phyloP scores from a whole-genome alignment of 305 asterid species.

The Andrographis paniculata region DNA sequence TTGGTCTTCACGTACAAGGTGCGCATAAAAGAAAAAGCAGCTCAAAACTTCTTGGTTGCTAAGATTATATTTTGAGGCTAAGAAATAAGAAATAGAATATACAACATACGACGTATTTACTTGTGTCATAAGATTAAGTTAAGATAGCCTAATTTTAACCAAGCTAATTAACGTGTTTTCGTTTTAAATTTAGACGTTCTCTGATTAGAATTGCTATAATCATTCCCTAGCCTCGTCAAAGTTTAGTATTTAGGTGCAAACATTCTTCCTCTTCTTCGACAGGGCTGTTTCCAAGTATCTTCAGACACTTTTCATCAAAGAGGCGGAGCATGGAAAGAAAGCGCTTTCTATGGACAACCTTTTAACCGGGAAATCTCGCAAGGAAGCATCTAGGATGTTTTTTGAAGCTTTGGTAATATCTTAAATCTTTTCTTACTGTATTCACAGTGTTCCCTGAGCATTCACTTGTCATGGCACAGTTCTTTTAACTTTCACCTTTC shows the following conservation, averaged over 20 bases:
- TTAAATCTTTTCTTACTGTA: neutral
- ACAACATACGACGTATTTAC: no score
- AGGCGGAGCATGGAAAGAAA: slow-evolving; percentile 50
- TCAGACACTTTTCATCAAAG: slow-evolving; percentile 57
- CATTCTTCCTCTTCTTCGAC: slow-evolving; percentile 8
- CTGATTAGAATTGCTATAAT: no score
- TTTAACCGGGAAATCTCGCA: slow-evolving; percentile 76
- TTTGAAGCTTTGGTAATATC: slow-evolving; percentile 75
- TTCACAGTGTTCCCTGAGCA: no score
- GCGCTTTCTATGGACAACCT: slow-evolving; percentile 56
- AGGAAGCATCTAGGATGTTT: slow-evolving; percentile 95
- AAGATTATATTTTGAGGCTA: no score
- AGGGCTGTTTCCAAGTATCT: slow-evolving; percentile 96
- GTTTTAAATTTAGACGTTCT: no score
- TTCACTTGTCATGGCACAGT: neutral
- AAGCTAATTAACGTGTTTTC: no score
- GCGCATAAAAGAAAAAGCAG: slow-evolving; percentile 2
- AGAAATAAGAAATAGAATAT: no score
- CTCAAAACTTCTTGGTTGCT: neutral
- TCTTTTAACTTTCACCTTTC: neutral
- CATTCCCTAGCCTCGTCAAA: no score
- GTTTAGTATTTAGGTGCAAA: no score
- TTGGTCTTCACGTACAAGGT: slow-evolving; percentile 99
- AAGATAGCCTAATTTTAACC: no score
- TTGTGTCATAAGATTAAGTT: no score